Evolutionary conservation across 1,284 basidiomycete genomes (phyloP).

Genomic region (Termitomyces sp.): DNA sequence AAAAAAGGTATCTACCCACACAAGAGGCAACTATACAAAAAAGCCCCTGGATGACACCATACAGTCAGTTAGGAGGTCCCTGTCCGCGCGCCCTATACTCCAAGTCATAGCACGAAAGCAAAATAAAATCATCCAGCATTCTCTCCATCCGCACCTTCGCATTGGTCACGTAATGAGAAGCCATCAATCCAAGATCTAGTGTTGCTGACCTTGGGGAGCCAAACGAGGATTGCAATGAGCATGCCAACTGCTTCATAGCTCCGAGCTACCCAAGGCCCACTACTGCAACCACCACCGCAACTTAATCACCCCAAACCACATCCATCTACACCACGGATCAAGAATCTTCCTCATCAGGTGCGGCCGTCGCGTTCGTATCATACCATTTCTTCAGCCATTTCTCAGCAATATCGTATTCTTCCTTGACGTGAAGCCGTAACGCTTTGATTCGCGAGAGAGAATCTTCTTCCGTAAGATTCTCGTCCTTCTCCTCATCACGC

Average conservation of each 20-base stretch:
- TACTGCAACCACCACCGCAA: neutral
- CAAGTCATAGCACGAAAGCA: slow-evolving; percentile 8
- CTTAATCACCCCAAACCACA: neutral
- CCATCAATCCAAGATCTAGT: neutral
- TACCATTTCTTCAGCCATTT: slow-evolving; percentile 37
- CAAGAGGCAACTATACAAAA: slow-evolving; percentile 1
- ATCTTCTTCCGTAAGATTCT: slow-evolving; percentile 45
- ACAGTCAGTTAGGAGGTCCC: slow-evolving; percentile 6
- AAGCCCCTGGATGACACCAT: neutral
- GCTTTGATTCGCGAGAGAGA: slow-evolving; percentile 59
- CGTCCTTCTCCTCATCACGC: slow-evolving; percentile 44
- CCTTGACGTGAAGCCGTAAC: slow-evolving; percentile 31
- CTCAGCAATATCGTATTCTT: slow-evolving; percentile 36
- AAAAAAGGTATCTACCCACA: slow-evolving; percentile 9
- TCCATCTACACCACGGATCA: neutral
- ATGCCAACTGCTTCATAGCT: neutral
- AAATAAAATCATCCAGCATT: neutral
- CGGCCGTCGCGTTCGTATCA: slow-evolving; percentile 14
- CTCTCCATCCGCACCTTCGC: neutral
- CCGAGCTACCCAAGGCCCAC: neutral
- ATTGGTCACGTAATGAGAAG: neutral
- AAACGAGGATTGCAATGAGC: neutral
- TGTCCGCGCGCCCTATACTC: neutral
- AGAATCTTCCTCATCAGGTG: slow-evolving; percentile 3
- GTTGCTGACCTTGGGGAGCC: neutral